Conservation (phyloP, 768 basidiomycete species). For the Pholiota conissans region DNA sequence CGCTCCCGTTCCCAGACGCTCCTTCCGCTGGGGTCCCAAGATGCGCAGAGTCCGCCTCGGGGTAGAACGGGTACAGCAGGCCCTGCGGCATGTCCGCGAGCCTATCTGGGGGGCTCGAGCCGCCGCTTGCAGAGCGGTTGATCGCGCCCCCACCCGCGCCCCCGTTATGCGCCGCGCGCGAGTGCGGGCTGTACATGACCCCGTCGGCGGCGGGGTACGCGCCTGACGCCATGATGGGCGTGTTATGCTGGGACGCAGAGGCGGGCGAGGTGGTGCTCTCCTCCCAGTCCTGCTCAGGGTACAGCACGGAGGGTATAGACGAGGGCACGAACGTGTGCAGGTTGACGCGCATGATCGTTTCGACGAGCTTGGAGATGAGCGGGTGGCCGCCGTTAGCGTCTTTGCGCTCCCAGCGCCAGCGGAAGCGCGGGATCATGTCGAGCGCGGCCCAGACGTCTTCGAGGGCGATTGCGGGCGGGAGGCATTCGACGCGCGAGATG, state of each 20-base stretch:
- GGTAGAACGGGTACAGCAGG: constrained; percentile 79
- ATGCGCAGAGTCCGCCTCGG: constrained; percentile 40
- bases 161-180: background rate
- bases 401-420: constrained; percentile 91
- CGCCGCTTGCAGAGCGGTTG: constrained; percentile 33
- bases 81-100: constrained; percentile 69
- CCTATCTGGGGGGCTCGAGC: constrained; percentile 40
- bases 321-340: constrained; percentile 58
- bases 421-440: constrained; percentile 85
- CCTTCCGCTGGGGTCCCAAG: constrained; percentile 10
- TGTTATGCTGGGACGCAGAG: constrained; percentile 39
- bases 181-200: constrained; percentile 1
- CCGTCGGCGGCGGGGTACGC: constrained; percentile 23
- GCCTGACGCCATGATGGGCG: constrained; percentile 39
- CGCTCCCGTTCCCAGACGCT: background rate
- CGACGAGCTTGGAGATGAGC: constrained; percentile 80
- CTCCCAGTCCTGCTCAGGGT: constrained; percentile 57
- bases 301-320: constrained; percentile 38
- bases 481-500: constrained; percentile 73
- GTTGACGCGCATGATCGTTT: constrained; percentile 75
- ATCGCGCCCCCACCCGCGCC: constrained; percentile 29
- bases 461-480: constrained; percentile 63
- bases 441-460: constrained; percentile 88
- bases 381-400: constrained; percentile 80
- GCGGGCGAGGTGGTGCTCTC: constrained; percentile 40